Evolutionary conservation across 192 early-diverging fungal genomes (phyloP).

Genomic region (Podila horticola): DNA sequence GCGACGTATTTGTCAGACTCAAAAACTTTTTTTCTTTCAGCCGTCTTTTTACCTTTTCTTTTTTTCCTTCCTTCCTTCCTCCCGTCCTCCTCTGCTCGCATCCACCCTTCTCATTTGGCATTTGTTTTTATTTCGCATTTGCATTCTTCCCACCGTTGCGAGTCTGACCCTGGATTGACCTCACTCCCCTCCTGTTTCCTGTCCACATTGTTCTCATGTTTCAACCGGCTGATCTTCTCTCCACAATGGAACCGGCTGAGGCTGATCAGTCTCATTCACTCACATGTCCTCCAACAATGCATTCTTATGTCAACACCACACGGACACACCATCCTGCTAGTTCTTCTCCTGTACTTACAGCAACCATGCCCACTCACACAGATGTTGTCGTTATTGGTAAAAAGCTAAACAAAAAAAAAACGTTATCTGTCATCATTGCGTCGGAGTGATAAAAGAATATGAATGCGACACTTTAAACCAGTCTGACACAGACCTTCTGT

Average conservation of each 20-base stretch:
- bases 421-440: not conserved
- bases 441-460: too few species aligned
- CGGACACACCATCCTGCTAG: too few species aligned
- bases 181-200: not conserved
- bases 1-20: not conserved
- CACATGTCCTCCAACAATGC: too few species aligned
- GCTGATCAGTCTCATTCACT: too few species aligned
- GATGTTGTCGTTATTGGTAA: constrained; percentile 31
- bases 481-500: not conserved
- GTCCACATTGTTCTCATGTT: not conserved
- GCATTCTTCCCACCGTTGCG: not conserved
- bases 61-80: not conserved
- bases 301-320: too few species aligned
- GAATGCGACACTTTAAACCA: not conserved
- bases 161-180: not conserved
- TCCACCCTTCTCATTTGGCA: not conserved
- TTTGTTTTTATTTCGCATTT: not conserved
- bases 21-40: not conserved
- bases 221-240: not conserved
- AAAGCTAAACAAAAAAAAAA: not conserved
- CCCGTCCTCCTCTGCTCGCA: not conserved
- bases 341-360: too few species aligned
- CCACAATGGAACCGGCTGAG: too few species aligned
- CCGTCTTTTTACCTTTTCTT: not conserved
- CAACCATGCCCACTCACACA: not conserved